Percentiles rank a stretch among this genome's conserved stretches.
Conservation (phyloP, 2,329 filamentous ascomycete species). For the Colletotrichum cuscutae region DNA sequence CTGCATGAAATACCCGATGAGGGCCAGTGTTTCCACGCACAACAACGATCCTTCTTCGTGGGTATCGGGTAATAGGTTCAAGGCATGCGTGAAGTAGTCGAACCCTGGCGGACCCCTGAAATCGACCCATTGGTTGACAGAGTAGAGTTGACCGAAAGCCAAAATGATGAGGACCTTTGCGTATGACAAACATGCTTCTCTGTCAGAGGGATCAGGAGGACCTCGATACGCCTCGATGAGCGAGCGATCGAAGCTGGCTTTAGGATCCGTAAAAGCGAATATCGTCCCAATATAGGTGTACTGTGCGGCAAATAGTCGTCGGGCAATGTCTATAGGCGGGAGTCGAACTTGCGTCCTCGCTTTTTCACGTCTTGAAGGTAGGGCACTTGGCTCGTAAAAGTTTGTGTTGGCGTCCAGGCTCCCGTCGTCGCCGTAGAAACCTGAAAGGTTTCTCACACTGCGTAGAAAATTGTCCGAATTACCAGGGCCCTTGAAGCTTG, state of each 20-base stretch:
- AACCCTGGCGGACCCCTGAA: constrained; percentile 65
- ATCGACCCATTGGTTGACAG: constrained; percentile 65
- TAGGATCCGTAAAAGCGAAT: constrained; percentile 61
- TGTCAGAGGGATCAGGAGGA: constrained; percentile 52
- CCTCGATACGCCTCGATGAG: constrained; percentile 56
- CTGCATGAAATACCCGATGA: constrained; percentile 67
- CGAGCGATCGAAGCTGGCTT: constrained; percentile 54
- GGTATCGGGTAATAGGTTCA: constrained; percentile 63
- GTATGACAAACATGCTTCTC: constrained; percentile 58
- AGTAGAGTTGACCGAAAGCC: constrained; percentile 67
- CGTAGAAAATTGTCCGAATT: constrained; percentile 51
- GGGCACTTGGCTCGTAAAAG: constrained; percentile 47
- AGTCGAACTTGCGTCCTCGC: constrained; percentile 46
- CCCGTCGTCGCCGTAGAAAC: constrained; percentile 45
- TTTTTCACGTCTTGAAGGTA: constrained; percentile 45
- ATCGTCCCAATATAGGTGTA: constrained; percentile 68
- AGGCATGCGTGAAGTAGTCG: constrained; percentile 62
- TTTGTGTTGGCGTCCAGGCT: constrained; percentile 44
- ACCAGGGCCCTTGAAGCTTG: constrained; percentile 49
- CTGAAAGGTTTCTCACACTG: constrained; percentile 48
- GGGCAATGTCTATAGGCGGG: constrained; percentile 61
- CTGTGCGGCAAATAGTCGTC: constrained; percentile 60
- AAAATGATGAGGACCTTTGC: constrained; percentile 64
- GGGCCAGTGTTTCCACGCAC: constrained; percentile 64
- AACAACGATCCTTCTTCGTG: constrained; percentile 65